Conservation (phyloP, 345 rosid species). For the Cochlearia excelsa region DNA sequence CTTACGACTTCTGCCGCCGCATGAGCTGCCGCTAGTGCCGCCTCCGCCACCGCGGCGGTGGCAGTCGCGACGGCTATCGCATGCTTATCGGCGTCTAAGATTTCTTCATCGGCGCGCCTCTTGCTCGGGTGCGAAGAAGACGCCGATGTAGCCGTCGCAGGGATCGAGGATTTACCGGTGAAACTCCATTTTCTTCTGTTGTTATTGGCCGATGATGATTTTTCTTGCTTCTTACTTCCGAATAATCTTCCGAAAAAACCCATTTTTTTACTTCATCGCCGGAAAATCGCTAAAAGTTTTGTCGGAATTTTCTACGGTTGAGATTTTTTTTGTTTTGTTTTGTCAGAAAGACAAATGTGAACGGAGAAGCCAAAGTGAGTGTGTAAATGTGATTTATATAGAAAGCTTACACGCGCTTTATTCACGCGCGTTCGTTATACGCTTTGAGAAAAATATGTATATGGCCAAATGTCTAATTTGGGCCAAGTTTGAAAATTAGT, state of each 20-base stretch:
- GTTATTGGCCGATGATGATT: constrained; percentile 35
- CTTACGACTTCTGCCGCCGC: constrained; percentile 96
- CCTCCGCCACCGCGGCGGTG: constrained; percentile 84
- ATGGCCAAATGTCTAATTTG: constrained; percentile 2
- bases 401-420: constrained; percentile 12
- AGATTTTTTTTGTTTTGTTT: background rate
- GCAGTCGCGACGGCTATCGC: constrained; percentile 95
- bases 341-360: constrained; percentile 6
- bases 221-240: constrained; percentile 44
- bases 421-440: constrained; percentile 27
- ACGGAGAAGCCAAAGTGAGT: constrained; percentile 15
- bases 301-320: constrained; percentile 11
- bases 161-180: constrained; percentile 49
- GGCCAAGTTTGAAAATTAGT: background rate
- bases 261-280: constrained; percentile 47
- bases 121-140: constrained; percentile 29
- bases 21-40: constrained; percentile 85
- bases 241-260: constrained; percentile 78
- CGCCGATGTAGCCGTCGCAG: constrained; percentile 23
- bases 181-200: constrained; percentile 65
- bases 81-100: constrained; percentile 62
- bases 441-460: constrained; percentile 8
- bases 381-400: constrained; percentile 18
- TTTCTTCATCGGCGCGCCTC: constrained; percentile 21
- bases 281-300: background rate